Evolutionary conservation across 495 filamentous ascomycete genomes (phyloP), one percentile per base, ranked within the genome.

Genomic region (Stereocaulon alpinum): DNA sequence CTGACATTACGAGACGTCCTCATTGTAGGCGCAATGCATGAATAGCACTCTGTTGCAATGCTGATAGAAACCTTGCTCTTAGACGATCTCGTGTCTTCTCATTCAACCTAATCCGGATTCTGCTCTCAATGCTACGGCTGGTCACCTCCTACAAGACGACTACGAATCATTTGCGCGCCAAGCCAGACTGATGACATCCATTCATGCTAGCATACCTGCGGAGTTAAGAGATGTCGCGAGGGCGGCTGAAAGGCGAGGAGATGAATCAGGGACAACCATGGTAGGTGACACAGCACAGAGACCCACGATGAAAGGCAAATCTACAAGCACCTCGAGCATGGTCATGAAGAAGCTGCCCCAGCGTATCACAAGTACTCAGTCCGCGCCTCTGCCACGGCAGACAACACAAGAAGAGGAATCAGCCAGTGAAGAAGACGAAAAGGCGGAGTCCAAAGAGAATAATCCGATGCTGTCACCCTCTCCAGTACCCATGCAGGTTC

Each of bases 101-200:
- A 84, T 88, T 53, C 76, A 85, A 51, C 85, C 85, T 7, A 88
- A 88, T 64, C 84, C 85, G 2, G 84, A 83, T 61, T 86, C 83
- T 40, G 82, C 85, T 12, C 74, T 88, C 44, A 88, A 88, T 65
- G 80, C 82, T 14, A 74, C 77, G 15, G 83, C 86, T 6, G 84
- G 85, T 5, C 74, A 77, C 18, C 64, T 87, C 52, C 73, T 85
- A 2, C 76, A 79, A 54, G 85, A 86, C 40, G 82, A 86, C 59
- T 87, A 81, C 59, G 75, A 73, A 14, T 75, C 73, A 4, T 88
- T 82, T 67, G 74, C 77, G 52, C 75, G 78, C 48, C 76, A 86
- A 61, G 85, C 85, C 17, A 79, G 73, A 64, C 66, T 87, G 29
- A 85, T 86, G 83, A 83, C 83, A 17, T 79, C 77, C 4, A 82